phyloP scores from a whole-genome alignment of 2,329 filamentous ascomycete species.

The Beauveria rudraprayagi region DNA sequence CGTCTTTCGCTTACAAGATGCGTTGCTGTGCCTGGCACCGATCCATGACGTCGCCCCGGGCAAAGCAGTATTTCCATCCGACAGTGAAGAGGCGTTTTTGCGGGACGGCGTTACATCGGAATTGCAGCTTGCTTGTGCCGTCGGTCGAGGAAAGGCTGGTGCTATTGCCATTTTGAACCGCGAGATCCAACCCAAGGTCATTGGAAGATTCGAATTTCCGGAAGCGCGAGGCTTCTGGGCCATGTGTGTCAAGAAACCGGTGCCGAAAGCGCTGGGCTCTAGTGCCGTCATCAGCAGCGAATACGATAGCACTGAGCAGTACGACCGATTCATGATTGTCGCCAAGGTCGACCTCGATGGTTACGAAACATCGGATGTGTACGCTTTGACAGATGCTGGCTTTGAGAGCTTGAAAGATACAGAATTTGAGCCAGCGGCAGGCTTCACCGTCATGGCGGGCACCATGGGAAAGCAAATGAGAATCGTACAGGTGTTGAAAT shows the following conservation, averaged over 20 bases:
- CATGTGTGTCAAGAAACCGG: constrained; percentile 58
- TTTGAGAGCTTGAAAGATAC: constrained; percentile 71
- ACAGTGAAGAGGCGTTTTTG: constrained; percentile 36
- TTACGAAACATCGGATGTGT: constrained; percentile 71
- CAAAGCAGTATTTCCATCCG: constrained; percentile 36
- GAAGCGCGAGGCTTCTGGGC: constrained; percentile 76
- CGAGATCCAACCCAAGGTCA: constrained; percentile 64
- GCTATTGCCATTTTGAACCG: constrained; percentile 70
- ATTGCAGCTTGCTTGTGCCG: constrained; percentile 50
- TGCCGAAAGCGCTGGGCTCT: constrained; percentile 50
- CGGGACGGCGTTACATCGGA: constrained; percentile 43
- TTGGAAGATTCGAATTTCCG: constrained; percentile 63
- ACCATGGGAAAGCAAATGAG: constrained; percentile 72
- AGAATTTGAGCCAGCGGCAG: constrained; percentile 87
- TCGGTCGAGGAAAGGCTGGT: constrained; percentile 58
- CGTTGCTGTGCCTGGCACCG: constrained; percentile 68
- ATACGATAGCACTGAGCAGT: constrained; percentile 51
- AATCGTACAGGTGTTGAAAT: constrained; percentile 80
- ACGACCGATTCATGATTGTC: constrained; percentile 76
- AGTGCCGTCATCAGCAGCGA: constrained; percentile 44
- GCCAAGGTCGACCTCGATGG: constrained; percentile 62
- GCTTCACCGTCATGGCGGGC: constrained; percentile 77
- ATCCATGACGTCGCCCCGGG: constrained; percentile 69
- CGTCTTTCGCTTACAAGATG: constrained; percentile 69
- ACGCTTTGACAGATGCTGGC: constrained; percentile 62